Base-by-base conservation (phyloP, 2,329 filamentous ascomycete genomes). In the Ascochyta clinopodiicola region DNA sequence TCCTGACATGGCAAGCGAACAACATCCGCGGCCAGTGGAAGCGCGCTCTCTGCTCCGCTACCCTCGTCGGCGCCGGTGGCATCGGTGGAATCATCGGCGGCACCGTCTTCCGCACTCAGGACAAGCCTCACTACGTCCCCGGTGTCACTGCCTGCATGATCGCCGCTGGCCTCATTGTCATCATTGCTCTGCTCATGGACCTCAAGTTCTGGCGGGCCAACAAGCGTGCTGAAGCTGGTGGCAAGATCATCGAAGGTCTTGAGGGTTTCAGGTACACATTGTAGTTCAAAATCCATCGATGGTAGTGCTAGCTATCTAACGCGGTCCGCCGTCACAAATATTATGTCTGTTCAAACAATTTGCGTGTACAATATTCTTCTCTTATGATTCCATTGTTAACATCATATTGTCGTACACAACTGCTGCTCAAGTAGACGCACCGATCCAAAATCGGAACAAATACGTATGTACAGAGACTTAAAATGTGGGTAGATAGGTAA, bases 21-120 rank as follows among this genome's bases (percentile, higher is more conserved):
- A 96, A 96, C 75, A 88, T 96, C 69, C 87, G 90, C 45, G 91
- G 91, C 0, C 91, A 95, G 77, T 95, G 91, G 90, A 96, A 93
- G 78, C 86, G 92, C 36, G 91, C 91, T 1, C 87, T 95, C 58
- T 88, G 86, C 72, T 89, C 86, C 59, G 89, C 91, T 2, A 88
- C 87, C 0, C 82, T 94, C 1, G 88, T 95, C 3, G 88, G 88
- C 2, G 85, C 89, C 25, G 90, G 90, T 7, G 90, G 89, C 1
- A 78, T 95, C 19, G 91, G 91, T 27, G 91, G 91, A n/a, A 94
- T 95, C 59, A 84, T 85, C 1, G 90, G 90, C 9, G 85, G 84
- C 60, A 80, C 91, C 48, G 87, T 94, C 9, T 95, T 94, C 76
- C 81, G 72, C 5, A 68, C 71, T 8, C 72, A 79, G 43, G 77